Evolutionary conservation across 192 early-diverging fungal species (phyloP), one percentile per base, ranked within the genome.

Genomic region (Umbelopsis vinacea): DNA sequence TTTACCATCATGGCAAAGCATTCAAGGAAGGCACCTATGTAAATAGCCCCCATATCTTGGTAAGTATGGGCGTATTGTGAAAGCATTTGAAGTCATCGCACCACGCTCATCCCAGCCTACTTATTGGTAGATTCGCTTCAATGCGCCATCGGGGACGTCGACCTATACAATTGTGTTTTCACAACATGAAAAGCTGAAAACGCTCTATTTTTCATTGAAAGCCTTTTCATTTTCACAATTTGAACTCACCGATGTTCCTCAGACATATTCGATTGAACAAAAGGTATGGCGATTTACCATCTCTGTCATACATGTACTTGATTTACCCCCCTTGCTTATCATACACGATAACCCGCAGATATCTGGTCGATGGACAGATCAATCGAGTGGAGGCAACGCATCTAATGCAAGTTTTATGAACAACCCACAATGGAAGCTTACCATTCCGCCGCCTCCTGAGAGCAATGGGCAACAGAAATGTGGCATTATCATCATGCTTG

Each of bases 21-120:
- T 77, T 72, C 46, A 78, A 76, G 63, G 63, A 79, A 66, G 94
- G 94, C 45, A 90, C 88, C 33, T 96, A 95, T 78, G 89, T 95
- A 38, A 97, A 97, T 78, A 93, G 87, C 55, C 92, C 89, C n/a
- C 92, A 95, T 75, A 88, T 92, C 63, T 79, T 93, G 72, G 88
- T 90, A 71, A 81, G 81, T 67, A 74, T 11, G 48, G 33, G 71
- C 15, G 15, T 52, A 24, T 33, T 48, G 21, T 48, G 29, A 6
- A 14, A 8, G 9, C 45, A 23, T 23, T 40, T 24, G 63, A 67
- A 19, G 10, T 10, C 17, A 15, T 46, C 46, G 10, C 12, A 46
- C 46, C 46, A 33, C 19, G 35, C 5, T 21, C 43, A 9, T 73
- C 38, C n/a, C 29, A 29, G 29, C 29, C 29, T 29, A 29, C 1